Conservation (phyloP, 331 rosid species). For the Malus hybrid region DNA sequence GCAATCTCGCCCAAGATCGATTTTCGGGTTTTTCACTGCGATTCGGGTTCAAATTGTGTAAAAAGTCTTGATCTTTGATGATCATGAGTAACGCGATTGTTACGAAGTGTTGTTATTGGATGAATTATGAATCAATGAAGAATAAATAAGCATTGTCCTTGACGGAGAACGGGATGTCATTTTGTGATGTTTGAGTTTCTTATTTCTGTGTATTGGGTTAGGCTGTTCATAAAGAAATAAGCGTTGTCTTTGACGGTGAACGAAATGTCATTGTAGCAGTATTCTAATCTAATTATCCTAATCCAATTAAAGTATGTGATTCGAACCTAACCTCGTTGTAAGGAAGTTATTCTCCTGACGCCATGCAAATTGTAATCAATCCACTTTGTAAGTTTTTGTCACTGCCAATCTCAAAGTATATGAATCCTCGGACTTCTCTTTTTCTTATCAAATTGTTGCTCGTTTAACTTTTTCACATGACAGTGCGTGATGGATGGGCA, state of each 20-base stretch:
- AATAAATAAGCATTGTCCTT: neutral
- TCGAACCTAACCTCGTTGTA: neutral
- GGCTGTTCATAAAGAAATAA: neutral
- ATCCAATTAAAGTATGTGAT: neutral
- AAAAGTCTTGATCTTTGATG: neutral
- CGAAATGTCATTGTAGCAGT: neutral
- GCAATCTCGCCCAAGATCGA: conserved; percentile 42
- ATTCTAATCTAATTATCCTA: too few species aligned
- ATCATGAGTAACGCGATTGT: neutral
- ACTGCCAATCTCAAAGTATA: neutral
- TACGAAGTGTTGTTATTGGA: neutral
- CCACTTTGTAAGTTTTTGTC: neutral
- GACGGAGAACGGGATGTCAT: neutral
- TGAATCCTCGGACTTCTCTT: neutral
- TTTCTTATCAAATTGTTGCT: neutral
- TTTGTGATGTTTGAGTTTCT: neutral
- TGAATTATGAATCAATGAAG: neutral
- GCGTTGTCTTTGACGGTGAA: neutral
- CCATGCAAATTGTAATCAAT: neutral
- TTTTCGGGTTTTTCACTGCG: conserved; percentile 36
- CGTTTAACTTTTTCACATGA: neutral
- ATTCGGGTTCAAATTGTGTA: neutral
- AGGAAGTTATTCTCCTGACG: neutral
- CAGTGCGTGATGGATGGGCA: neutral
- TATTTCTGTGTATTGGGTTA: too few species aligned